phyloP scores from a whole-genome alignment of 495 filamentous ascomycete genomes.

The Glonium stellatum region DNA sequence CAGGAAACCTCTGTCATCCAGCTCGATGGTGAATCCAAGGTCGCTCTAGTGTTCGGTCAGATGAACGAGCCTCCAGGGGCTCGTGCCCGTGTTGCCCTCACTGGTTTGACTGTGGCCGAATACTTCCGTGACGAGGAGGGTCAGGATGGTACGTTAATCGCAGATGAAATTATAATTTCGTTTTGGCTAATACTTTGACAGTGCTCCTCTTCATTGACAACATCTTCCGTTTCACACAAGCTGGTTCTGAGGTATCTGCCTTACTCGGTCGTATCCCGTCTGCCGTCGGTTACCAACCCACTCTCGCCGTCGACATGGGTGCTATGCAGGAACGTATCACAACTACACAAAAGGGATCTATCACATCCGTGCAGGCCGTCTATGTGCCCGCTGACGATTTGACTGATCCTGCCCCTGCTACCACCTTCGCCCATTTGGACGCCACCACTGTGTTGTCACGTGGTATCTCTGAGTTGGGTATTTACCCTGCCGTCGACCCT shows the following conservation, averaged over 20 bases:
- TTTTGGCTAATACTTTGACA: constrained; percentile 22
- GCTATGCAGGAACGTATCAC: constrained; percentile 99
- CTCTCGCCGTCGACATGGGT: constrained; percentile 99
- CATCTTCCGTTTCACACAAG: constrained; percentile 99
- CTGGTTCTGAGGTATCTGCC: constrained; percentile 99
- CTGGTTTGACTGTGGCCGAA: constrained; percentile 83
- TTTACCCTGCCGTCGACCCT: constrained; percentile 99
- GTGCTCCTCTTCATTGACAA: constrained; percentile 99
- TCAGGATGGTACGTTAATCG: constrained; percentile 60
- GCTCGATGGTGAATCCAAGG: constrained; percentile 98
- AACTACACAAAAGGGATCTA: constrained; percentile 98
- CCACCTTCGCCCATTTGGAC: constrained; percentile 99
- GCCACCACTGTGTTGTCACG: constrained; percentile 99
- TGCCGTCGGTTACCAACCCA: constrained; percentile 99
- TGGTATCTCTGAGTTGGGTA: constrained; percentile 99
- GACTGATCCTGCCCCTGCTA: constrained; percentile 98
- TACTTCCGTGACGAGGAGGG: constrained; percentile 97
- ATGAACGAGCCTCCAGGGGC: constrained; percentile 99
- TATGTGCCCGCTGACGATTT: constrained; percentile 99
- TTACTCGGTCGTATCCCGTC: constrained; percentile 99
- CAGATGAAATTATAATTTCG: neutral
- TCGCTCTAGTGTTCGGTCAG: constrained; percentile 98
- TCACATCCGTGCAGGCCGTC: constrained; percentile 99
- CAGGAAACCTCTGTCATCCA: constrained; percentile 99
- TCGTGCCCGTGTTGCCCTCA: constrained; percentile 98